Evolutionary conservation across 306 rosid species (phyloP).

Genomic region (Vigna radiata): DNA sequence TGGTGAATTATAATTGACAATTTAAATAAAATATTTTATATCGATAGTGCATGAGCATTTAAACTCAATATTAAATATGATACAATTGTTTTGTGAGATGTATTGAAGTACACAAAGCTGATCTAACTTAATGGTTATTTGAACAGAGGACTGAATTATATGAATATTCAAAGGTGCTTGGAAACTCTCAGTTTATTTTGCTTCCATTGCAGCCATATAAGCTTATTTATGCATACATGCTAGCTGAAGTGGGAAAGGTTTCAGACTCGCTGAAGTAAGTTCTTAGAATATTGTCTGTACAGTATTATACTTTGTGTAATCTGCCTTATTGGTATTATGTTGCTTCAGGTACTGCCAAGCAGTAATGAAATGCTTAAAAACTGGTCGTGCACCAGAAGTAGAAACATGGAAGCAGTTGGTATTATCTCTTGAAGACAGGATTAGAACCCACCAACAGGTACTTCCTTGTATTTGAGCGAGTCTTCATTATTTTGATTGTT

Average conservation of each 20-base stretch:
- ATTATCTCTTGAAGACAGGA: slow-evolving; percentile 89
- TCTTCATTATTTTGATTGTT: slow-evolving; percentile 27
- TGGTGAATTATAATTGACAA: background rate
- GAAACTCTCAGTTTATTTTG: slow-evolving; percentile 90
- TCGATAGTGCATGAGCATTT: background rate
- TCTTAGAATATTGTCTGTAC: slow-evolving; percentile 39
- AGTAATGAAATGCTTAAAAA: slow-evolving; percentile 73
- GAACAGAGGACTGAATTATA: slow-evolving; percentile 92
- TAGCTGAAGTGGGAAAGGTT: slow-evolving; percentile 92
- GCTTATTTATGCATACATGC: slow-evolving; percentile 90
- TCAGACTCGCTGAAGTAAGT: slow-evolving; percentile 94
- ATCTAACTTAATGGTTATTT: slow-evolving; percentile 43
- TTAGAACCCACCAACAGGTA: slow-evolving; percentile 89
- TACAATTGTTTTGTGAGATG: background rate
- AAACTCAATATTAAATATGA: background rate
- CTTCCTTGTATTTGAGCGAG: slow-evolving; percentile 22
- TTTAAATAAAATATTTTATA: too few species aligned
- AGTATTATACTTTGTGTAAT: slow-evolving; percentile 17
- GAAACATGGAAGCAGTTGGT: slow-evolving; percentile 86
- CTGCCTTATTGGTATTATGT: slow-evolving; percentile 33
- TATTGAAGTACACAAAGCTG: slow-evolving; percentile 25
- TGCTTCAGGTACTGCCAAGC: slow-evolving; percentile 84
- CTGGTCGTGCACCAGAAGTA: slow-evolving; percentile 86
- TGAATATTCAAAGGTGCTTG: slow-evolving; percentile 91
- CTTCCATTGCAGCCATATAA: slow-evolving; percentile 93